Percentiles rank a stretch among this genome's conserved stretches.
phyloP scores from a whole-genome alignment of 768 basidiomycete genomes.

The Pisolithus orientalis region DNA sequence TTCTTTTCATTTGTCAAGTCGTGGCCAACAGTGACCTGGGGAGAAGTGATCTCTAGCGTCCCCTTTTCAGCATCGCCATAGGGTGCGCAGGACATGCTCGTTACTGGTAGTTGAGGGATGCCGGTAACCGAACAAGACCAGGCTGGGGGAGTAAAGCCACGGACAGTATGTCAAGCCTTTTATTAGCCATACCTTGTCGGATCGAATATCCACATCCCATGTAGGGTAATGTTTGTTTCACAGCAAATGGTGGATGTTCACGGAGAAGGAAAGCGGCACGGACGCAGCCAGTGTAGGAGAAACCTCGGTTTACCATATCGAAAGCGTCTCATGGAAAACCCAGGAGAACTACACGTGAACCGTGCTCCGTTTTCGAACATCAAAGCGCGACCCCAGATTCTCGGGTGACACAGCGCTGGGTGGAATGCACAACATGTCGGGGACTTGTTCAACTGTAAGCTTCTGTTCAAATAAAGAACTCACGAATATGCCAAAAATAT shows the following conservation, averaged over 20 bases:
- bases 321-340: not conserved
- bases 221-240: not conserved
- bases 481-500: not conserved
- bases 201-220: not conserved
- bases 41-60: conserved; percentile 39
- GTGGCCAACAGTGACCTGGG: conserved; percentile 22
- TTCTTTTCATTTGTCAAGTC: conserved; percentile 36
- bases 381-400: not conserved
- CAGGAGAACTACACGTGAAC: not conserved
- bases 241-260: not conserved
- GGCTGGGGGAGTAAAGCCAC: too few relatives aligned
- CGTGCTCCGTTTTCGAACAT: not conserved
- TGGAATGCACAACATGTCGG: not conserved
- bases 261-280: not conserved
- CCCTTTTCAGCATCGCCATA: conserved; percentile 58
- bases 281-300: not conserved
- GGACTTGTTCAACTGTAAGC: not conserved
- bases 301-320: too few relatives aligned
- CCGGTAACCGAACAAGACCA: not conserved
- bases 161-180: not conserved
- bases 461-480: not conserved
- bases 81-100: conserved; percentile 38
- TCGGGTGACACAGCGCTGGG: not conserved
- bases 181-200: not conserved
- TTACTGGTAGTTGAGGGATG: not conserved